Evolutionary conservation across 2,329 filamentous ascomycete species (phyloP), one percentile per base, ranked within the genome.

Genomic region (Talaromyces sp.): DNA sequence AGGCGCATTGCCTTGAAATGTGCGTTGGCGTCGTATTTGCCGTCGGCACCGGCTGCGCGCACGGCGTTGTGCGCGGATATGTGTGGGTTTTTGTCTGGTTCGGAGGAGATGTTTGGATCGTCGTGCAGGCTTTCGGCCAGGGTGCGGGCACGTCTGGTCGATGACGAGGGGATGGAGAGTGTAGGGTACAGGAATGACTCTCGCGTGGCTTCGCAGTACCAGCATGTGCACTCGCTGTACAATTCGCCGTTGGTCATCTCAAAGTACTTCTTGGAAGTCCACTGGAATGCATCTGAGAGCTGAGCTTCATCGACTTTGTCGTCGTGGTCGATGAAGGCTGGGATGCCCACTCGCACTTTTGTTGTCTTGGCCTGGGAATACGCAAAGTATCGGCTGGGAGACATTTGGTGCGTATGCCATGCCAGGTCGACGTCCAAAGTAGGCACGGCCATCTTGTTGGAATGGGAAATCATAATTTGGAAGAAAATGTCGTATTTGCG

Each of bases 201-300:
- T 39, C 89, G 86, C 62, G 89, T 84, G 5, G 87, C 84, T 76
- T 95, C 91, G 77, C 92, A 96, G 75, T 93, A 92, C 90, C 90
- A 93, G 75, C 91, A 93, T 0, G 87, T 90, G 71, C 91, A 94
- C 74, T 90, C 89, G 1, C 85, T 89, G 74, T 93, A 96, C 4
- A 91, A 84, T 60, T 89, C 84, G 17, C 82, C 81, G 70, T 80
- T 78, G 69, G 85, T 93, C 15, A 79, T 75, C 33, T 86, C 85
- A 69, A 91, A 86, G 73, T 94, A 96, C 0, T 76, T 79, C 69
- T 88, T 89, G 71, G 84, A 86, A 0, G 92, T 96, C 85, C 86
- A 91, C 72, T 88, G 86, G 71, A 95, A 95, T 5, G 83, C 81
- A 1, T 81, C 80, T 52, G 85, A 85, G 7, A 96, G 83, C 58